A percentile compares a stretch with the other conserved stretches of the same genome.
Evolutionary conservation across 2,329 filamentous ascomycete species (phyloP).

Genomic region (Curvularia spicifera): DNA sequence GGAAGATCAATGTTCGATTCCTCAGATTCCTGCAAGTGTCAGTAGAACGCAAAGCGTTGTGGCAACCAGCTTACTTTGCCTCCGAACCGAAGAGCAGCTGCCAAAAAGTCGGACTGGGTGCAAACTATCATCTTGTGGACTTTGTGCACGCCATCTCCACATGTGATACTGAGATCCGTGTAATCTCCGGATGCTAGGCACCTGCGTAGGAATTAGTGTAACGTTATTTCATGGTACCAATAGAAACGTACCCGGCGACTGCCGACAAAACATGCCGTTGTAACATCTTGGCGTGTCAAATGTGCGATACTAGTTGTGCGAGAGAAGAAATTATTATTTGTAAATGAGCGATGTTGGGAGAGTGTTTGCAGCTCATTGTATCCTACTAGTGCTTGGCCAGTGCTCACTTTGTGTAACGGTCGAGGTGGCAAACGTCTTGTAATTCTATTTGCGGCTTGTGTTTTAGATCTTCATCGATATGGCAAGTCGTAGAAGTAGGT

Average conservation of each 20-base stretch:
- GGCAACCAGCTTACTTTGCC: background rate
- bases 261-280: background rate
- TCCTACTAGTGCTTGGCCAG: background rate
- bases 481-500: background rate
- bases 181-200: background rate
- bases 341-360: background rate
- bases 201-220: background rate
- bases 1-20: background rate
- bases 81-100: background rate
- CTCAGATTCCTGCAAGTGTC: background rate
- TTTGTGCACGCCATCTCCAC: background rate
- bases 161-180: background rate
- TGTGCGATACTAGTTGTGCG: background rate
- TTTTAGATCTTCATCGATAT: background rate
- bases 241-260: background rate
- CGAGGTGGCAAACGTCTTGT: background rate
- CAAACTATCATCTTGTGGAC: slow-evolving; percentile 1
- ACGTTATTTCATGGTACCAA: no score
- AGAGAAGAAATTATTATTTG: no score
- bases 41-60: background rate
- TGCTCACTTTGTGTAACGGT: background rate
- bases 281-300: background rate
- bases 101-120: background rate
- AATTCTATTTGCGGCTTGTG: background rate
- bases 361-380: background rate